Conservation (phyloP, 1,284 basidiomycete species). For the Fomitopsis schrenkii region DNA sequence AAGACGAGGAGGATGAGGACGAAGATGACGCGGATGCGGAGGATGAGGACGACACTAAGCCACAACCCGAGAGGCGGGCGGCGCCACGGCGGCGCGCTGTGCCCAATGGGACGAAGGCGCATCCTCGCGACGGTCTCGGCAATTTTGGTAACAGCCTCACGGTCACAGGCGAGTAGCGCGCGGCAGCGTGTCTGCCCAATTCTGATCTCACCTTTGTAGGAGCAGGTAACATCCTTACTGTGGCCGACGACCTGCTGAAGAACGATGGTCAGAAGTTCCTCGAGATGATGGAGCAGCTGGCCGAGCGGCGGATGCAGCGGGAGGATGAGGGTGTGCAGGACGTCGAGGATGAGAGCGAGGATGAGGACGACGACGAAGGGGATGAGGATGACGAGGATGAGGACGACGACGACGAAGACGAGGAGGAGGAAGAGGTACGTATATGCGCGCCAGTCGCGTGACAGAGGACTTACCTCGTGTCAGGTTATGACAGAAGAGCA, state of each 20-base stretch:
- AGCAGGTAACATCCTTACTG: conserved; percentile 93
- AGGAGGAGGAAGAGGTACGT: conserved; percentile 31
- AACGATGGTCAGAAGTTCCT: conserved; percentile 99
- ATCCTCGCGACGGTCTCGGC: conserved; percentile 21
- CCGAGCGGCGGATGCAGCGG: conserved; percentile 88
- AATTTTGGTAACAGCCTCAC: conserved; percentile 30
- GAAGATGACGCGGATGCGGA: conserved; percentile 29
- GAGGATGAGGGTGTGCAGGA: conserved; percentile 87
- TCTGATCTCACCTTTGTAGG: conserved; percentile 20
- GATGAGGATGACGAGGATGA: conserved; percentile 32
- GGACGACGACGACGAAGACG: conserved; percentile 33
- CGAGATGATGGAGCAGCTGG: conserved; percentile 99
- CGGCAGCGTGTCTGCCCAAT: background rate
- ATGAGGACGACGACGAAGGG: conserved; percentile 32
- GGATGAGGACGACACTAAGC: conserved; percentile 27
- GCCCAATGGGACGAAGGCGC: conserved; percentile 20
- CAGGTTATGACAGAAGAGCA: conserved; percentile 82
- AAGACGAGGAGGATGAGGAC: conserved; percentile 30
- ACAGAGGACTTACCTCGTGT: conserved; percentile 5
- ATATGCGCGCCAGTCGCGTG: conserved; percentile 2
- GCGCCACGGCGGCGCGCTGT: conserved; percentile 21
- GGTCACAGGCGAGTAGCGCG: conserved; percentile 27
- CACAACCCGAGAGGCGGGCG: conserved; percentile 19
- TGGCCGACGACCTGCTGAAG: conserved; percentile 96
- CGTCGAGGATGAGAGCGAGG: conserved; percentile 47